phyloP scores from a whole-genome alignment of 208 protist species.

The Leishmania turanica region DNA sequence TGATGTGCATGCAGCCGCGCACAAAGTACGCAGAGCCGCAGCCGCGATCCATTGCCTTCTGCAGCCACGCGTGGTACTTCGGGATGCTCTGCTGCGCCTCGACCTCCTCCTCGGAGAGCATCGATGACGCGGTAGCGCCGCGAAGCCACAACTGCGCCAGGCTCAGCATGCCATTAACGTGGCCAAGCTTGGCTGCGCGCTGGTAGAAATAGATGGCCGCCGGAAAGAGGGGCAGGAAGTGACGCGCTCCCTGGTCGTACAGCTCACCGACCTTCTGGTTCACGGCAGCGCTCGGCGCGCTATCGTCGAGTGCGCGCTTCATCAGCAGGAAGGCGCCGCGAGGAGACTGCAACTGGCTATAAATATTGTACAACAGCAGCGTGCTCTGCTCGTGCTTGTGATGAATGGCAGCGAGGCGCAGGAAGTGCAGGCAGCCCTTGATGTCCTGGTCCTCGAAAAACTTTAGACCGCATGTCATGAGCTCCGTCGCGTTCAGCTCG shows the following conservation, averaged over 20 bases:
- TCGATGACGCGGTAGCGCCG: conserved; percentile 66
- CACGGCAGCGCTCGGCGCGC: conserved; percentile 50
- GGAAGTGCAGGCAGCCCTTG: conserved; percentile 71
- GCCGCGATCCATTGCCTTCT: conserved; percentile 83
- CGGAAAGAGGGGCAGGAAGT: conserved; percentile 88
- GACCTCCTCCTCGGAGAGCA: conserved; percentile 74
- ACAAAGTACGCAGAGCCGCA: conserved; percentile 90
- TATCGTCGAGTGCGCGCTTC: conserved; percentile 74
- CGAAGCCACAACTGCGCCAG: conserved; percentile 85
- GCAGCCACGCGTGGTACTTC: conserved; percentile 87
- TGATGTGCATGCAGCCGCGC: conserved; percentile 82
- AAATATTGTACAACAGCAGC: conserved; percentile 81
- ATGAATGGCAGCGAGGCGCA: conserved; percentile 89
- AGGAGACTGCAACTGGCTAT: conserved; percentile 72
- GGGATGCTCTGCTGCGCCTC: conserved; percentile 58
- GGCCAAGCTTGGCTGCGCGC: conserved; percentile 80
- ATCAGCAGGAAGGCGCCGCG: conserved; percentile 76
- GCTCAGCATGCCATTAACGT: conserved; percentile 84
- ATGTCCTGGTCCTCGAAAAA: conserved; percentile 73
- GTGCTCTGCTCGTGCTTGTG: conserved; percentile 86
- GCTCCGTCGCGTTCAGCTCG: conserved; percentile 60
- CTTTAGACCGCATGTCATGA: conserved; percentile 72
- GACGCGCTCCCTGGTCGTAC: conserved; percentile 80
- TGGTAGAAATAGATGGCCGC: conserved; percentile 91
- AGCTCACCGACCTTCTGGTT: conserved; percentile 86